Conservation (phyloP, 495 filamentous ascomycete genomes). For the Aspergillus sparsus region DNA sequence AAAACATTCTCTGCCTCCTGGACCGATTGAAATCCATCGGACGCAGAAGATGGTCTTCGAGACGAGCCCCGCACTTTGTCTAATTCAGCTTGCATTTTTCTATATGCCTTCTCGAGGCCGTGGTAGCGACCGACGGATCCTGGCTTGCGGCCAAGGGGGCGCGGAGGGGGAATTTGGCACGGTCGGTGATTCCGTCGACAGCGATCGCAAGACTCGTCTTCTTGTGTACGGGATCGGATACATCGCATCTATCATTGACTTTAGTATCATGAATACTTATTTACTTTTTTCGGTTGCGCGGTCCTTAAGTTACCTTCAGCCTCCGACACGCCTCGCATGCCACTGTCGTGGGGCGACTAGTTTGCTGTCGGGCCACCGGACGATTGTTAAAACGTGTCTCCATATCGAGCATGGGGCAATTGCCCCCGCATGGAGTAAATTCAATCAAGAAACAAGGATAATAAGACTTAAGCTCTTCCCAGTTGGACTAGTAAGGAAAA, state of each 20-base stretch:
- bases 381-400: not conserved
- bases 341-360: not conserved
- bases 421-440: not conserved
- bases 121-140: slow-evolving; percentile 29
- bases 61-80: slow-evolving; percentile 9
- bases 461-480: not conserved
- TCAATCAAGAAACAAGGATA: not conserved
- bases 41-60: not conserved
- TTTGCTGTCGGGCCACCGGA: not conserved
- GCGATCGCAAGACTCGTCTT: slow-evolving; percentile 24
- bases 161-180: slow-evolving; percentile 26
- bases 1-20: not conserved
- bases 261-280: not conserved
- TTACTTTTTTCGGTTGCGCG: not conserved
- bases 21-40: not conserved
- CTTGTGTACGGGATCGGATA: slow-evolving; percentile 11
- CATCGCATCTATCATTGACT: slow-evolving; percentile 26
- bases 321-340: slow-evolving; percentile 17
- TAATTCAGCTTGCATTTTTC: slow-evolving; percentile 27
- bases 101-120: slow-evolving; percentile 32
- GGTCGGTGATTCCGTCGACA: slow-evolving; percentile 27
- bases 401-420: not conserved
- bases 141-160: slow-evolving; percentile 26
- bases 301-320: slow-evolving; percentile 1
- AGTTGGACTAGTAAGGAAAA: not conserved